phyloP scores from a whole-genome alignment of 2,329 filamentous ascomycete species.

The Trichoderma guizhouense region DNA sequence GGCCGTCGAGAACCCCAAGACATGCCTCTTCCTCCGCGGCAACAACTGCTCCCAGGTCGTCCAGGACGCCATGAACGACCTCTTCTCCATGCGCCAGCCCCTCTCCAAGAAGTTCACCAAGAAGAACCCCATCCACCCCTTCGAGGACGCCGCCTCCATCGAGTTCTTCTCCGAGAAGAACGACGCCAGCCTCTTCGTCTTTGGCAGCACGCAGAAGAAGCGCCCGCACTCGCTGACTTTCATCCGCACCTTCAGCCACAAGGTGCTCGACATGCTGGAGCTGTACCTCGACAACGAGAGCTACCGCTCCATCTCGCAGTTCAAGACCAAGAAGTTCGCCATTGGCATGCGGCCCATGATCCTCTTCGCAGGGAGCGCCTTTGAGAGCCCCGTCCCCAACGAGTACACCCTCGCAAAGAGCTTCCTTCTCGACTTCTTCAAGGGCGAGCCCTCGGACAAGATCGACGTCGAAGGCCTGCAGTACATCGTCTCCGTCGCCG shows the following conservation, averaged over 20 bases:
- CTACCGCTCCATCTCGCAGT: constrained; percentile 67
- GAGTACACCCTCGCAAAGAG: constrained; percentile 84
- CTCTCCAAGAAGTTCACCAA: constrained; percentile 89
- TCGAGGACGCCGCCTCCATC: constrained; percentile 81
- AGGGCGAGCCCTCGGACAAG: constrained; percentile 68
- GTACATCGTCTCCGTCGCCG: constrained; percentile 80
- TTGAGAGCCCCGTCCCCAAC: constrained; percentile 75
- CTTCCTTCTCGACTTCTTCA: constrained; percentile 87
- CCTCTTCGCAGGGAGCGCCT: constrained; percentile 83
- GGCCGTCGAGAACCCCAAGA: constrained; percentile 83
- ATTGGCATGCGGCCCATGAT: constrained; percentile 86
- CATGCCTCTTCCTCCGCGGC: constrained; percentile 83
- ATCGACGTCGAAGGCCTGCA: constrained; percentile 94
- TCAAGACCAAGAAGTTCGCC: constrained; percentile 72
- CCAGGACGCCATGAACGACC: constrained; percentile 79
- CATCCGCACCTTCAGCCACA: constrained; percentile 76
- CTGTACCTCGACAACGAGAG: constrained; percentile 73
- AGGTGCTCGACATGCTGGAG: constrained; percentile 93
- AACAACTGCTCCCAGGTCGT: constrained; percentile 79
- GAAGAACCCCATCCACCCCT: constrained; percentile 94
- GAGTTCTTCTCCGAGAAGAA: constrained; percentile 98
- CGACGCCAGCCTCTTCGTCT: constrained; percentile 81
- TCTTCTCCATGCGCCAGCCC: constrained; percentile 80
- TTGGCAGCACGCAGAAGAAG: constrained; percentile 87
- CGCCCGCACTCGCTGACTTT: constrained; percentile 87